Evolutionary conservation across 331 rosid species (phyloP), one percentile per base, ranked within the genome.

Genomic region (Quercus lobata): DNA sequence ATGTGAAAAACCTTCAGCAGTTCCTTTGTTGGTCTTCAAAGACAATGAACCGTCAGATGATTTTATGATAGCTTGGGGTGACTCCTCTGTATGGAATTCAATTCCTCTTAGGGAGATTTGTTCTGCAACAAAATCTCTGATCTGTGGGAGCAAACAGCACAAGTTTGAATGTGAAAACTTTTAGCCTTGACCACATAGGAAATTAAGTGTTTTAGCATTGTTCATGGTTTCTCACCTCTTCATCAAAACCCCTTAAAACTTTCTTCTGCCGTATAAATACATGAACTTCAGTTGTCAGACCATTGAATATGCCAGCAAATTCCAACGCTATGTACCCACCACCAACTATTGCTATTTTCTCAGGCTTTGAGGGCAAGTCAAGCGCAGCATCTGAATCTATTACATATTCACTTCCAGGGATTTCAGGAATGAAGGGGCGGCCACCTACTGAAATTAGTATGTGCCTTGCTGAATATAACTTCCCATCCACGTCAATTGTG

Each of bases 311-410:
- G 76, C 98, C 98, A 69, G 99, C 99, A 89, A 96, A 96, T 86
- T 96, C 99, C 83, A 96, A 35, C 24, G 98, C 98, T 79, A 96
- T 96, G 86, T 93, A 96, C 6, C 99, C 99, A 80, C 99, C 99
- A 76, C 99, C 99, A 82, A 96, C 91, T 71, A 96, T 96, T 56
- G 98, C 99, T 87, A 96, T 88, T 80, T 93, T 96, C 88, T 78
- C 79, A 60, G 99, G 99, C 82, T 88, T 90, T 30, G 96, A 84
- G 57, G 97, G 93, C 87, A 96, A 89, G 76, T 96, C 99, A 72
- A 96, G 99, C 54, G 99, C 98, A 75, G 93, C 92, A 89, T 96
- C 99, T 34, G 99, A 96, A 84, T 96, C 94, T 87, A 96, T 96
- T 29, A 81, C 98, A 81, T 89, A 78, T 72, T 93, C 94, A 78